Evolutionary conservation across 169 alveolate genomes (phyloP), one percentile per base, ranked within the genome.

Genomic region (Eimeria sp.): DNA sequence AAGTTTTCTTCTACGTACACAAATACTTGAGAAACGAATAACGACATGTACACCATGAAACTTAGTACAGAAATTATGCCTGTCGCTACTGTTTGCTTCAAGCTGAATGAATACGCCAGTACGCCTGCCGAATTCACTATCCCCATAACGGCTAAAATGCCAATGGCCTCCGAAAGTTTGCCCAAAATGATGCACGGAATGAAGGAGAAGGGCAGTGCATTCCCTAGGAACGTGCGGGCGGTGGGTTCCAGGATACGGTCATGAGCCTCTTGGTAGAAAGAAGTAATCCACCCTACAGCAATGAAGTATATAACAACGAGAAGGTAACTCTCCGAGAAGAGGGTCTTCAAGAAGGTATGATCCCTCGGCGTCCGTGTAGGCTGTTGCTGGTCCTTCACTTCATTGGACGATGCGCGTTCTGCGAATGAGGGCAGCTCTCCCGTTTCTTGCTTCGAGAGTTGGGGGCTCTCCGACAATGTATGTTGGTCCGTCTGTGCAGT

Each of bases 11-110:
- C 97, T 52, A 97, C 83, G 83, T 89, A 96, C 52, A 97, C 96
- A 89, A 95, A 97, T 30, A 97, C 95, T 76, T 97, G 98, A 33
- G 97, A 90, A 18, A 97, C 96, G 93, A 96, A 95, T 54, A 97
- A 85, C 89, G 98, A 96, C 87, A 97, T 96, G 40, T 95, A 97
- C 83, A 97, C 90, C 95, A 90, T 85, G 91, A 96, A 96, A 2
- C 95, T 88, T 58, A 96, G 56, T 20, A 95, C 97, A 1, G 98
- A 97, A 25, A 89, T 52, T 1, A 89, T 82, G 52, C 97, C 97
- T 2, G 96, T 66, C 14, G 78, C 77, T 76, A 76, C 95, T 60
- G 89, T 91, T 43, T 89, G 85, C 54, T 89, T 94, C 82, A 95
- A 56, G 49, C 97, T 95, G 60, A 96, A 87, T 46, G 95, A 80